Conservation (phyloP, 345 rosid genomes). For the Populus alba region DNA sequence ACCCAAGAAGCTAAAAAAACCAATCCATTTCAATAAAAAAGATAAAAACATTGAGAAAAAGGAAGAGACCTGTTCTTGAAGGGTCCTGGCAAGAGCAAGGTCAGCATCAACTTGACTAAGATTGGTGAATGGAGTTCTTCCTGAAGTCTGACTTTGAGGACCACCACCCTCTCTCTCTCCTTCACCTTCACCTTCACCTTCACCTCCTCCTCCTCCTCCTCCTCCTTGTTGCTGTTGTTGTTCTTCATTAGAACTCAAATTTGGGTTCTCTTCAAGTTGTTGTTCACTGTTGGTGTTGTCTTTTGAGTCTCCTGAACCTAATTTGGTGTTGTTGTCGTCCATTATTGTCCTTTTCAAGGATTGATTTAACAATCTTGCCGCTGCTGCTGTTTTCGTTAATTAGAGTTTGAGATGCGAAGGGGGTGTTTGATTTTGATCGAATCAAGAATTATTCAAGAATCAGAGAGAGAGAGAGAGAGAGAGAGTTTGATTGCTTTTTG, state of each 20-base stretch:
- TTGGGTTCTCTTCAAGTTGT: conserved; percentile 34
- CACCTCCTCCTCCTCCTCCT: background rate
- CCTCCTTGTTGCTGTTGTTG: background rate
- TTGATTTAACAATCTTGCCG: background rate
- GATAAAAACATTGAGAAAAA: background rate
- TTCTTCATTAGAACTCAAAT: conserved; percentile 11
- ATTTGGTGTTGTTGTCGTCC: conserved; percentile 30
- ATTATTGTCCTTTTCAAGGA: conserved; percentile 11
- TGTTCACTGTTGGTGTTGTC: conserved; percentile 23
- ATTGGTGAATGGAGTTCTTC: conserved; percentile 74
- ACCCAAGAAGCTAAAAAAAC: background rate
- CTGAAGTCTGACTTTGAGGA: conserved; percentile 30
- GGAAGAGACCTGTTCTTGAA: conserved; percentile 76
- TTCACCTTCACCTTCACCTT: background rate
- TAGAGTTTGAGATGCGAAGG: background rate
- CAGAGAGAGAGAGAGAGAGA: background rate
- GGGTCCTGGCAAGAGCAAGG: conserved; percentile 87
- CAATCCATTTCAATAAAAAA: background rate
- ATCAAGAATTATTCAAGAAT: conserved; percentile 8
- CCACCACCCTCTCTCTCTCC: conserved; percentile 28
- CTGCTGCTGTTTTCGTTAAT: background rate
- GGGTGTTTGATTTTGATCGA: background rate
- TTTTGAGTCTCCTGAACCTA: conserved; percentile 20
- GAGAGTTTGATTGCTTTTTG: background rate
- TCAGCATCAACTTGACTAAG: conserved; percentile 89